These are phyloP conservation scores for Wickerhamiella qilinensis DNA, from an alignment of 805 yeast species.

Conservation along the genomic window DNA sequence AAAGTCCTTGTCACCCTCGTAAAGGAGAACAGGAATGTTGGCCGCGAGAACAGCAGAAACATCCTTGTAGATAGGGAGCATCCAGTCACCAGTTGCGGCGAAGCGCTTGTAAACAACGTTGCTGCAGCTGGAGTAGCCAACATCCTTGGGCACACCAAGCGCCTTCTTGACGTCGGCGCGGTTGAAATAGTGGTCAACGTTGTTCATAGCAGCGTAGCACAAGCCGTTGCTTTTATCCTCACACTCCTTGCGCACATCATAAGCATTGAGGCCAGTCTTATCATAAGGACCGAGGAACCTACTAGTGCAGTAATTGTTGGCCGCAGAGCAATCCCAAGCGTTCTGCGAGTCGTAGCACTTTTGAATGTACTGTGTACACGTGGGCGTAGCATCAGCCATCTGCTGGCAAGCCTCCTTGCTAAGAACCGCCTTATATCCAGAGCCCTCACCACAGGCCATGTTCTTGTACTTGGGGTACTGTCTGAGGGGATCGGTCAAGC, in stretches of 20 bases:
- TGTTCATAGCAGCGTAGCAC: constrained; percentile 61
- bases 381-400: constrained; percentile 52
- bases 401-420: constrained; percentile 62
- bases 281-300: constrained; percentile 63
- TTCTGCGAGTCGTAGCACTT: constrained; percentile 62
- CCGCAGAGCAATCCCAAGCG: constrained; percentile 77
- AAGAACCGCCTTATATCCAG: constrained; percentile 67
- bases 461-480: constrained; percentile 76
- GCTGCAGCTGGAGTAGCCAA: constrained; percentile 64
- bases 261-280: constrained; percentile 70
- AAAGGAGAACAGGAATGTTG: constrained; percentile 64
- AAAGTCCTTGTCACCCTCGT: constrained; percentile 90
- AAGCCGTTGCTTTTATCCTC: constrained; percentile 19
- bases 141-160: constrained; percentile 53
- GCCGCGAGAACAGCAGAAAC: constrained; percentile 47
- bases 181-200: constrained; percentile 63
- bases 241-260: constrained; percentile 53
- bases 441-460: constrained; percentile 92
- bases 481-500: constrained; percentile 73
- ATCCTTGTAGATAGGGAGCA: constrained; percentile 41
- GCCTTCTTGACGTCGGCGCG: constrained; percentile 56
- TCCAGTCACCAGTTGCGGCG: constrained; percentile 49
- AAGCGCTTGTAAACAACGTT: constrained; percentile 64
- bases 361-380: constrained; percentile 62
- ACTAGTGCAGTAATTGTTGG: constrained; percentile 70